These are phyloP conservation scores for Kalmusia sp. DNA, from an alignment of 2,329 filamentous ascomycete genomes.

Conservation along the genomic window DNA sequence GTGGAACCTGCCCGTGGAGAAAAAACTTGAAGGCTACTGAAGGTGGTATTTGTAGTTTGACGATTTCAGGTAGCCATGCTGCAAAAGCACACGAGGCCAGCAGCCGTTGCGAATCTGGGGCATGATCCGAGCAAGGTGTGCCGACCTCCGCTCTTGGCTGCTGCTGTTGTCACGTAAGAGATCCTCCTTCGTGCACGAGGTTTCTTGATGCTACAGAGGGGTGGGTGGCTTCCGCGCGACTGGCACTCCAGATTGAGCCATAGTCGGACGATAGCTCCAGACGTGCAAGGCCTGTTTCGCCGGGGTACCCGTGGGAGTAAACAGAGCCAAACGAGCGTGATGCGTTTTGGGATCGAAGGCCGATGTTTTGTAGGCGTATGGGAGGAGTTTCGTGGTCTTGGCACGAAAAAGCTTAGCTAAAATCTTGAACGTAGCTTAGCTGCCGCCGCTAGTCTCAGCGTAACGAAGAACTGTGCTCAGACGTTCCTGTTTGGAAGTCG, in stretches of 20 bases:
- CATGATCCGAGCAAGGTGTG: conserved; percentile 8
- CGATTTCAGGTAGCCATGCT: not conserved
- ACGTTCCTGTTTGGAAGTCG: not conserved
- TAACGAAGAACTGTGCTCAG: not conserved
- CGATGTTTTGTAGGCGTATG: conserved; percentile 42
- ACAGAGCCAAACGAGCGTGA: conserved; percentile 11
- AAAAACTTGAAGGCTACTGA: conserved; percentile 14
- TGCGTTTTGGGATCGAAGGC: conserved; percentile 34
- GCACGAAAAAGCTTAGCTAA: conserved; percentile 30
- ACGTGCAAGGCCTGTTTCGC: conserved; percentile 16
- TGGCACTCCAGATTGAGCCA: not conserved
- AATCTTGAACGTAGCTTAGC: conserved; percentile 25
- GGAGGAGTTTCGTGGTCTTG: conserved; percentile 41
- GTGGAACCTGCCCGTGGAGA: conserved; percentile 39
- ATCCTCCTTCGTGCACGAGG: conserved; percentile 23
- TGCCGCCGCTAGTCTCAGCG: conserved; percentile 1
- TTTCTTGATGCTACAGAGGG: conserved; percentile 21
- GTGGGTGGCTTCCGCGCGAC: not conserved
- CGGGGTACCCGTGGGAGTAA: conserved; percentile 16
- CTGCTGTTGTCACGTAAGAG: conserved; percentile 17
- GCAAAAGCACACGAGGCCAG: conserved; percentile 17
- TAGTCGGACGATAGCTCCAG: conserved; percentile 13
- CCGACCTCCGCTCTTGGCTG: conserved; percentile 25
- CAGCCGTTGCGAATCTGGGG: conserved; percentile 14
- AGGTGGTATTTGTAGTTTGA: conserved; percentile 31